Evolutionary conservation across 805 yeast species (phyloP).

Genomic region (Zygosaccharomyces bisporus): DNA sequence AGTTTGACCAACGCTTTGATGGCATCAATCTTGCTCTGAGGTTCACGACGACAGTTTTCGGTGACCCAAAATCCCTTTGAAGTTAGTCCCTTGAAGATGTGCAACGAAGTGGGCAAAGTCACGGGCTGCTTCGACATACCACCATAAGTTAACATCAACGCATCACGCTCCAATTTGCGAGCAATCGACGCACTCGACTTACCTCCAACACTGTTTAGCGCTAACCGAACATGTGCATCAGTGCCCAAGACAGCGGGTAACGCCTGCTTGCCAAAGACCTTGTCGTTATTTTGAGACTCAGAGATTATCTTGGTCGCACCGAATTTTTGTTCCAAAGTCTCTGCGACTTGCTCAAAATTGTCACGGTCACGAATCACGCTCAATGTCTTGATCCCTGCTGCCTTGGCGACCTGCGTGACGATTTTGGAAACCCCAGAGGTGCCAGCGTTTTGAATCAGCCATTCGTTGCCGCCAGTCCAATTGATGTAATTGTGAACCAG

Average conservation of each 20-base stretch:
- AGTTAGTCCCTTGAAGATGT: slow-evolving; percentile 83
- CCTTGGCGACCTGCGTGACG: slow-evolving; percentile 81
- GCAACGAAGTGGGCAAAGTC: slow-evolving; percentile 79
- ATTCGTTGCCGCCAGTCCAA: slow-evolving; percentile 48
- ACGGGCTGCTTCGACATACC: slow-evolving; percentile 98
- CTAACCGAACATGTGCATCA: slow-evolving; percentile 60
- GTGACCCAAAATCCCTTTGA: slow-evolving; percentile 95
- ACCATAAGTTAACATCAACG: slow-evolving; percentile 86
- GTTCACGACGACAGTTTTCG: slow-evolving; percentile 54
- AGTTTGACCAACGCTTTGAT: slow-evolving; percentile 52
- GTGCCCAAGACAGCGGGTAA: slow-evolving; percentile 41
- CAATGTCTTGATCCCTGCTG: slow-evolving; percentile 76
- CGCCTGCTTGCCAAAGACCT: slow-evolving; percentile 59
- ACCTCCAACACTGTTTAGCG: slow-evolving; percentile 93
- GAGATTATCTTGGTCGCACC: slow-evolving; percentile 90
- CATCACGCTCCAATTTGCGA: slow-evolving; percentile 71
- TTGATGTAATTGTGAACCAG: slow-evolving; percentile 65
- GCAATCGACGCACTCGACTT: slow-evolving; percentile 76
- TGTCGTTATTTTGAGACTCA: slow-evolving; percentile 74
- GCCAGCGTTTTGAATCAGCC: slow-evolving; percentile 96
- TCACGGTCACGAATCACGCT: slow-evolving; percentile 86
- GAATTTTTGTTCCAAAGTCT: slow-evolving; percentile 49
- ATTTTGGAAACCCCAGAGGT: slow-evolving; percentile 92
- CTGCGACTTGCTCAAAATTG: slow-evolving; percentile 57
- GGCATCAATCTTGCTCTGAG: slow-evolving; percentile 55